phyloP scores from a whole-genome alignment of 2,329 filamentous ascomycete genomes.

The Dichotomopilus funicola region DNA sequence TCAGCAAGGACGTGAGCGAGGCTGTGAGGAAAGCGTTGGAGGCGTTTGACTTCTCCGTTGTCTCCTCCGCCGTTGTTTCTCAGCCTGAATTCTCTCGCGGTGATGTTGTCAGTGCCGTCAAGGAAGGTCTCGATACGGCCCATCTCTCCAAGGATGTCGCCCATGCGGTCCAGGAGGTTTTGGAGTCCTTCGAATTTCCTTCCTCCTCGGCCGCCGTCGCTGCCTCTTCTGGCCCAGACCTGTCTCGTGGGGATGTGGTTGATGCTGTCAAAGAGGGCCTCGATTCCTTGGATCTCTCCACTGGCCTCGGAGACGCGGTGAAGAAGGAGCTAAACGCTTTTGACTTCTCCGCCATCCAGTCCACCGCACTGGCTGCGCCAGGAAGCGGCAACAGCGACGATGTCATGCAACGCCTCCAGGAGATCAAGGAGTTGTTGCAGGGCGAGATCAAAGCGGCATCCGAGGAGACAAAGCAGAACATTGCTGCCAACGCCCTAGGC shows the following conservation, averaged over 20 bases:
- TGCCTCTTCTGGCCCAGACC: conserved; percentile 13
- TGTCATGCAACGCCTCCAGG: conserved; percentile 51
- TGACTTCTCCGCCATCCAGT: conserved; percentile 21
- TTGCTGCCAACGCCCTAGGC: conserved; percentile 69
- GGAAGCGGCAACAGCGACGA: conserved; percentile 39
- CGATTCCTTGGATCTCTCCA: conserved; percentile 7
- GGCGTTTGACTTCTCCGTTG: conserved; percentile 19
- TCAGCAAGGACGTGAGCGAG: conserved; percentile 13
- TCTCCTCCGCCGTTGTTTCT: conserved; percentile 12
- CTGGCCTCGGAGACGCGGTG: conserved; percentile 7
- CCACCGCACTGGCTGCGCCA: conserved; percentile 33
- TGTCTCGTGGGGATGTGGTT: conserved; percentile 19
- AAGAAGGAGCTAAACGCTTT: conserved; percentile 26
- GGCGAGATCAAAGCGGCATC: conserved; percentile 54
- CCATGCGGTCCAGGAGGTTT: conserved; percentile 11
- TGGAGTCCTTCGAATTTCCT: conserved; percentile 29
- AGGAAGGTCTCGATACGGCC: conserved; percentile 14
- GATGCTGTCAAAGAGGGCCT: conserved; percentile 21
- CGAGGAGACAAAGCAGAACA: conserved; percentile 67
- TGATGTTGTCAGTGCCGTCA: conserved; percentile 22
- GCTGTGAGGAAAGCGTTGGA: conserved; percentile 12
- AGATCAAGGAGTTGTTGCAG: conserved; percentile 57
- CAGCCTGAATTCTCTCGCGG: conserved; percentile 13
- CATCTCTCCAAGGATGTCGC: conserved; percentile 13
- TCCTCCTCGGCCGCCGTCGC: background rate